A percentile compares a stretch with the other conserved stretches of the same genome.
Evolutionary conservation across 805 yeast species (phyloP).

Genomic region (Ogataea parapolymorpha): DNA sequence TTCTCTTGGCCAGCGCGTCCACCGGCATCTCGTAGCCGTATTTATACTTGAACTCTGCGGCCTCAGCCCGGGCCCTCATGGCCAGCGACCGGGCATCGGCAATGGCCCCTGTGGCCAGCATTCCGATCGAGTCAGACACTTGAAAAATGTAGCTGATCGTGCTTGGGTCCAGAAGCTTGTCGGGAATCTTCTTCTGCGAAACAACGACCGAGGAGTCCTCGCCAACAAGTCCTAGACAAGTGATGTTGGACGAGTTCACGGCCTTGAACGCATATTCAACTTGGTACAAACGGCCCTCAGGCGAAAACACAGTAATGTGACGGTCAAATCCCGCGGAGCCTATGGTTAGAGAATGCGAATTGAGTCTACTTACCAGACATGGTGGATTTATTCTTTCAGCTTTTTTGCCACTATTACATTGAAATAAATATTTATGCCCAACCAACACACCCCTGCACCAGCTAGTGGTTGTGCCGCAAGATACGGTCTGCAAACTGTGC

Average conservation of each 20-base stretch:
- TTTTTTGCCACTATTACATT: constrained; percentile 8
- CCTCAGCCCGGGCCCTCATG: constrained; percentile 87
- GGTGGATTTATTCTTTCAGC: constrained; percentile 2
- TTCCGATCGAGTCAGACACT: constrained; percentile 78
- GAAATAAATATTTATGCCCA: constrained; percentile 1
- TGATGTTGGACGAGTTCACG: constrained; percentile 86
- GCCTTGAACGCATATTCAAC: constrained; percentile 98
- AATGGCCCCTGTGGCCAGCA: constrained; percentile 91
- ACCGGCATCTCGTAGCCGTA: constrained; percentile 97
- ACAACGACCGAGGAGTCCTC: constrained; percentile 82
- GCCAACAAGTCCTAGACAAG: constrained; percentile 85
- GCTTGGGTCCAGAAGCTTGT: constrained; percentile 81
- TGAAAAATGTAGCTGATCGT: constrained; percentile 85
- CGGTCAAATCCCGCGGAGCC: constrained; percentile 96
- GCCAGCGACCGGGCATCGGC: constrained; percentile 95
- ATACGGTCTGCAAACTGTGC: constrained; percentile 47
- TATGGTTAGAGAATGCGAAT: constrained; percentile 24
- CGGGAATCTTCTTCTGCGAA: constrained; percentile 95
- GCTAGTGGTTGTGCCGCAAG: constrained; percentile 37
- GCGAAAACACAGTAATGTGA: constrained; percentile 97
- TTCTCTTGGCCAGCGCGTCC: constrained; percentile 85
- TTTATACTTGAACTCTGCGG: constrained; percentile 90
- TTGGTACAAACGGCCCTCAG: constrained; percentile 96
- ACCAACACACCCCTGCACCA: not conserved
- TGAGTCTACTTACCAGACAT: constrained; percentile 32